Evolutionary conservation across 768 basidiomycete species (phyloP), one percentile per base, ranked within the genome.

Genomic region (Suillus subluteus): DNA sequence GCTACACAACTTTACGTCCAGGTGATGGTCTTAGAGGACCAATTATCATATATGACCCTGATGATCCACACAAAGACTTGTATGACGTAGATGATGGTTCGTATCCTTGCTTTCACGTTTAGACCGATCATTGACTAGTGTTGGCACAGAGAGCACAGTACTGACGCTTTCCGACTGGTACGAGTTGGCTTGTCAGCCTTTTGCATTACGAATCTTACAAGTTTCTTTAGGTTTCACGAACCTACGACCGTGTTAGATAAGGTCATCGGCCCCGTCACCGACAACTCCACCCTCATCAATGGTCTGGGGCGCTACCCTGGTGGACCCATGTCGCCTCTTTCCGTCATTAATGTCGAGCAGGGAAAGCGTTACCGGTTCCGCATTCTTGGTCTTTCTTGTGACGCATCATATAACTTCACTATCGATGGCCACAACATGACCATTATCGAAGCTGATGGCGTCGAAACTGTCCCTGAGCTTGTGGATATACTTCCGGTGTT

Each of bases 41-140:
- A 0, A 65, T 84, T 48, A 73, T 84, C 9, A 78, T 84, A 38
- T 85, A 83, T 67, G 83, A 85, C 71, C 80, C 81, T n/a, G 38
- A 78, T 23, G 84, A 86, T 65, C 85, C 84, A n/a, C 76, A 76
- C 63, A 70, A 64, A 2, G 41, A 71, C 18, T 63, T 84, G 26
- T 85, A 85, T 67, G 83, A 85, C 65, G 77, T 83, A 16, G 83
- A 84, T 64, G 77, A 86, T 70, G 82, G 83, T 83, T 37, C 44
- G 68, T 67, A 23, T 32, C 30, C 35, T 56, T 58, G 18, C 40
- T 50, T 63, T 65, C 9, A 26, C 41, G 2, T 7, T 30, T 16
- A 41, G 11, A 21, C 3, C 11, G 11, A 40, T 1, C 26, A 4
- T 55, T 71, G 13, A 72, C 55, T 15, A 46, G 63, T 18, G 15